Conservation (phyloP, 2,329 filamentous ascomycete species). For the Lecanicillium sp. region DNA sequence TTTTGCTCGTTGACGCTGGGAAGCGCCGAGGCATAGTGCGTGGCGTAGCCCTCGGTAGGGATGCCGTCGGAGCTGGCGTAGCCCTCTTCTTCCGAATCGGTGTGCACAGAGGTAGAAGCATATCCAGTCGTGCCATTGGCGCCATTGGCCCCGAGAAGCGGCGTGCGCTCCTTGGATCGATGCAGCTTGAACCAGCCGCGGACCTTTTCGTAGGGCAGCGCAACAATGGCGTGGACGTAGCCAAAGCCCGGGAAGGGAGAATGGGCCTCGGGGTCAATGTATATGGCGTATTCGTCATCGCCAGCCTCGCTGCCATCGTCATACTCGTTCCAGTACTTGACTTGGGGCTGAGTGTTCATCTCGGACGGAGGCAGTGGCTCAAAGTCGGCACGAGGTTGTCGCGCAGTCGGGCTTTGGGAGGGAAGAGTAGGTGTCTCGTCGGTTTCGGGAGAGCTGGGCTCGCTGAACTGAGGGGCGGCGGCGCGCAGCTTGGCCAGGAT, state of each 20-base stretch:
- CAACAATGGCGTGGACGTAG: constrained; percentile 45
- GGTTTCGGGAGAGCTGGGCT: constrained; percentile 29
- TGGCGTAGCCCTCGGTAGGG: constrained; percentile 40
- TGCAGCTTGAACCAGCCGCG: constrained; percentile 38
- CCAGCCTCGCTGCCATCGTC: constrained; percentile 67
- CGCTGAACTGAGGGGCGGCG: constrained; percentile 31
- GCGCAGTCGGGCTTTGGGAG: constrained; percentile 8
- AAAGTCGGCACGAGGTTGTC: constrained; percentile 17
- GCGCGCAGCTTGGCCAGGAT: constrained; percentile 38
- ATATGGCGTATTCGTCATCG: constrained; percentile 61
- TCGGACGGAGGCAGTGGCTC: constrained; percentile 22
- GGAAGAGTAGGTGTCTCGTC: constrained; percentile 15
- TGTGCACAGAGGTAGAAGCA: constrained; percentile 25
- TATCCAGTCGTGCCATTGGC: constrained; percentile 19
- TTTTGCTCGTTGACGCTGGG: constrained; percentile 44
- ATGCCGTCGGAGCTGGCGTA: constrained; percentile 47
- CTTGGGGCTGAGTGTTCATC: constrained; percentile 20
- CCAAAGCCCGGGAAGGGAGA: constrained; percentile 54
- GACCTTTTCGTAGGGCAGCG: constrained; percentile 40
- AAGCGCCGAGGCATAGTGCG: constrained; percentile 41
- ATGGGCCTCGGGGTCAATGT: constrained; percentile 60
- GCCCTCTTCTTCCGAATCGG: constrained; percentile 34
- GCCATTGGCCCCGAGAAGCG: constrained; percentile 18
- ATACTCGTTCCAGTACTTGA: constrained; percentile 78
- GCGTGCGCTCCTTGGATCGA: constrained; percentile 17